These are phyloP conservation scores for Larix kaempferi DNA, from an alignment of 75 land plant species.

Conservation along the genomic window DNA sequence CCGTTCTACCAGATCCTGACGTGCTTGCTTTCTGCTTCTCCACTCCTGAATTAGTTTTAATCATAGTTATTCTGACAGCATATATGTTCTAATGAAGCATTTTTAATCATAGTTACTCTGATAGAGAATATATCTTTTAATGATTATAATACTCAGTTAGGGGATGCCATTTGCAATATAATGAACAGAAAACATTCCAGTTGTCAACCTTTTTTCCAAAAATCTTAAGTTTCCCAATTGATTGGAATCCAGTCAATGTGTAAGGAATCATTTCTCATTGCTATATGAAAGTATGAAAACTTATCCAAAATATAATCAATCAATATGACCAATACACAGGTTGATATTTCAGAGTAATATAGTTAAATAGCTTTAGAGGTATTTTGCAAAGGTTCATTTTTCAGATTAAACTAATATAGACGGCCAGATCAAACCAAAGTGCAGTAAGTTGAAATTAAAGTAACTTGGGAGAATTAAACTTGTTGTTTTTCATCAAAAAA, in stretches of 20 bases:
- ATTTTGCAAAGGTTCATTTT: too few species aligned
- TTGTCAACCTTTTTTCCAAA: not conserved
- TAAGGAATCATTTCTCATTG: not conserved
- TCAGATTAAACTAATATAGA: too few species aligned
- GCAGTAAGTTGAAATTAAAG: too few species aligned
- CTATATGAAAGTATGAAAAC: not conserved
- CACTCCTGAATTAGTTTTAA: not conserved
- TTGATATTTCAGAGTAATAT: not conserved
- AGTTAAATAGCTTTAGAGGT: not conserved
- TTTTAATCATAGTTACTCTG: not conserved
- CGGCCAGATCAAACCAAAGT: too few species aligned
- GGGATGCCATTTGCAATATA: not conserved
- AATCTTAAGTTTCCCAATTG: not conserved
- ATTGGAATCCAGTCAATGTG: not conserved
- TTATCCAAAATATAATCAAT: not conserved
- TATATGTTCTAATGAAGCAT: not conserved
- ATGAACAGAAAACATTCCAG: not conserved
- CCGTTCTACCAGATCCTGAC: not conserved
- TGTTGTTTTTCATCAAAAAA: too few species aligned
- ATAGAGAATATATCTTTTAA: not conserved
- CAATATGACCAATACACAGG: not conserved
- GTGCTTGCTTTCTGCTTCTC: conserved; percentile 1
- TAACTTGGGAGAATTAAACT: too few species aligned
- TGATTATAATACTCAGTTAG: not conserved
- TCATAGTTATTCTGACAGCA: conserved; percentile 1